Conservation (phyloP, 805 yeast genomes). For the Candida maesae region DNA sequence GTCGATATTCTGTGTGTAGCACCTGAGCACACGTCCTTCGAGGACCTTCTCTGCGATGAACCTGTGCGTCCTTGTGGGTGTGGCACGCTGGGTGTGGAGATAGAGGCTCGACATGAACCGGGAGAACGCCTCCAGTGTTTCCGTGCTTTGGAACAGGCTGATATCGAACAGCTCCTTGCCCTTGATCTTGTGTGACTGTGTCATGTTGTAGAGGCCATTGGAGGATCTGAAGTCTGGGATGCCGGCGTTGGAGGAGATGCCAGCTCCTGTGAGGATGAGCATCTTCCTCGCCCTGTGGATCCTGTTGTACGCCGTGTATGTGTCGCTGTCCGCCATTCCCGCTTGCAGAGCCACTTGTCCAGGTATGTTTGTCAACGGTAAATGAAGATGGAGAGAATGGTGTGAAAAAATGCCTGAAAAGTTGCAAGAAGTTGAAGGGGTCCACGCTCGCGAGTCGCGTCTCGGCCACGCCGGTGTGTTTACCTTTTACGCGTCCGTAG, state of each 20-base stretch:
- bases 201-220: slow-evolving; percentile 72
- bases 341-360: no score
- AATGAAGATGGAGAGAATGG: no score
- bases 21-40: slow-evolving; percentile 65
- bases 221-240: slow-evolving; percentile 91
- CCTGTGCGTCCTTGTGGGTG: slow-evolving; percentile 80
- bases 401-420: no score
- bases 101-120: slow-evolving; percentile 85
- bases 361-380: no score
- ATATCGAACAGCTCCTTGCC: slow-evolving; percentile 93
- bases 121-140: slow-evolving; percentile 71
- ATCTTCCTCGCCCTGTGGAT: slow-evolving; percentile 40
- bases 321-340: no score
- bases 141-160: slow-evolving; percentile 66
- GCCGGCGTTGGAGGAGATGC: slow-evolving; percentile 94
- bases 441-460: no score
- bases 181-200: slow-evolving; percentile 41
- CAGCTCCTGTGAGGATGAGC: slow-evolving; percentile 89
- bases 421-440: no score
- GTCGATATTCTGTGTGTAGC: slow-evolving; percentile 95
- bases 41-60: slow-evolving; percentile 48
- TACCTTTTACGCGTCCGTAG: no score
- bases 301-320: slow-evolving; percentile 3
- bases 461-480: no score
- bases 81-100: slow-evolving; percentile 56